These are phyloP conservation scores for Alloascoidea hylecoeti DNA, from an alignment of 805 yeast species.

Conservation along the genomic window DNA sequence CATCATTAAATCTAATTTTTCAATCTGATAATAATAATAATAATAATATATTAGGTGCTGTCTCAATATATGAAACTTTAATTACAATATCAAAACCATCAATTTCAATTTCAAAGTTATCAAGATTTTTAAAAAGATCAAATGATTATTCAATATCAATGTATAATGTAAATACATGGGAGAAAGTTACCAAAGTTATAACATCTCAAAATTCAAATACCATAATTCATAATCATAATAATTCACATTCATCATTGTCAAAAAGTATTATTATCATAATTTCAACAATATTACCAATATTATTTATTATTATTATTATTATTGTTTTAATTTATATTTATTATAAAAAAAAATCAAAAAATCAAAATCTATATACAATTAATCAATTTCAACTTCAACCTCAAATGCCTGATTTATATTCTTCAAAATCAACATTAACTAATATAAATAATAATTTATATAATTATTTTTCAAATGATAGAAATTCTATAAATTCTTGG, in stretches of 20 bases:
- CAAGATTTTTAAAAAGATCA: neutral
- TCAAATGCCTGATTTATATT: slow-evolving; percentile 10
- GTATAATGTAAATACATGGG: neutral
- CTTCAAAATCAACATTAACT: slow-evolving; percentile 3
- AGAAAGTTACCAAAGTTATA: neutral
- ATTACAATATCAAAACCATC: slow-evolving; percentile 20
- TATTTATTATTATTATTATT: slow-evolving; percentile 20
- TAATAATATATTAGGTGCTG: slow-evolving; percentile 28
- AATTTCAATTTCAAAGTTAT: too few relatives aligned
- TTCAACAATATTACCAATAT: slow-evolving; percentile 29
- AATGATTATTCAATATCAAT: neutral
- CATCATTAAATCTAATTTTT: too few relatives aligned
- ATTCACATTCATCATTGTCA: slow-evolving; percentile 9
- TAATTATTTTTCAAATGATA: neutral
- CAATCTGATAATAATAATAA: slow-evolving; percentile 7
- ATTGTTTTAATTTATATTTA: slow-evolving; percentile 13
- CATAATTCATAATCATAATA: neutral
- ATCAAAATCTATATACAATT: neutral
- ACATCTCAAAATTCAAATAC: neutral
- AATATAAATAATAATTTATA: neutral
- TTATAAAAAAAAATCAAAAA: neutral
- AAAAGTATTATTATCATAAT: slow-evolving; percentile 26
- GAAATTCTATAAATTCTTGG: neutral
- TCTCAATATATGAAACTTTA: slow-evolving; percentile 34
- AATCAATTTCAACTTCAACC: neutral